Percentiles rank a stretch among this genome's conserved stretches.
These are phyloP conservation scores for Penicillium diatomitis DNA, from an alignment of 495 filamentous ascomycete genomes.

Conservation along the genomic window DNA sequence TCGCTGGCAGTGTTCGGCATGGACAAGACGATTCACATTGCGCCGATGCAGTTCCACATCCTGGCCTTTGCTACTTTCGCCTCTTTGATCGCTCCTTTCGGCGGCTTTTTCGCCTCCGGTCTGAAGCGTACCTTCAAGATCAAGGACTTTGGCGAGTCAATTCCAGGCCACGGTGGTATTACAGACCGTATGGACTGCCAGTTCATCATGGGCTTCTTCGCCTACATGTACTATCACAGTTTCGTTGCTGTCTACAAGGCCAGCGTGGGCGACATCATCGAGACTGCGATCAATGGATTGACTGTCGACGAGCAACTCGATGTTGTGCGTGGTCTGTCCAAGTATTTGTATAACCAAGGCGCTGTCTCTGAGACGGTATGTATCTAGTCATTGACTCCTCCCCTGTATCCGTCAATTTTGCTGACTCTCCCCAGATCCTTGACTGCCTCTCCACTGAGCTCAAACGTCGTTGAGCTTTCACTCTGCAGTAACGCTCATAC, in stretches of 20 bases:
- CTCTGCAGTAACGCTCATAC: constrained; percentile 1
- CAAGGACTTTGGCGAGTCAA: constrained; percentile 98
- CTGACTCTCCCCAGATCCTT: constrained; percentile 26
- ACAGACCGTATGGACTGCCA: constrained; percentile 99
- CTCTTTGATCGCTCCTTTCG: constrained; percentile 94
- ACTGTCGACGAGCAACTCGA: constrained; percentile 79
- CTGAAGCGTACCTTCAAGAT: constrained; percentile 99
- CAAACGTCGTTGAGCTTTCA: constrained; percentile 25
- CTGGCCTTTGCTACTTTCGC: constrained; percentile 88
- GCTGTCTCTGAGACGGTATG: constrained; percentile 53
- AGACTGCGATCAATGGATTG: constrained; percentile 78
- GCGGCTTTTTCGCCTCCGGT: constrained; percentile 96
- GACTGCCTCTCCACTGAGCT: constrained; percentile 36
- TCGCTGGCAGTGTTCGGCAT: constrained; percentile 56
- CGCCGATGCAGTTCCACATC: constrained; percentile 93
- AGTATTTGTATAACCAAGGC: constrained; percentile 82
- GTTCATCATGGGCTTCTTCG: constrained; percentile 99
- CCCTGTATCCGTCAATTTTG: neutral
- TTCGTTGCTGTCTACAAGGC: constrained; percentile 86
- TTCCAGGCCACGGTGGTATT: constrained; percentile 96
- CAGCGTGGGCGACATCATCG: constrained; percentile 75
- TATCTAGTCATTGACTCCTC: neutral
- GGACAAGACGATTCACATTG: constrained; percentile 52
- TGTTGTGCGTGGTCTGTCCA: constrained; percentile 71
- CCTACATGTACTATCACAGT: constrained; percentile 96